Evolutionary conservation across 164 flowering plant species (phyloP).

Genomic region (Macadamia tetraphylla): DNA sequence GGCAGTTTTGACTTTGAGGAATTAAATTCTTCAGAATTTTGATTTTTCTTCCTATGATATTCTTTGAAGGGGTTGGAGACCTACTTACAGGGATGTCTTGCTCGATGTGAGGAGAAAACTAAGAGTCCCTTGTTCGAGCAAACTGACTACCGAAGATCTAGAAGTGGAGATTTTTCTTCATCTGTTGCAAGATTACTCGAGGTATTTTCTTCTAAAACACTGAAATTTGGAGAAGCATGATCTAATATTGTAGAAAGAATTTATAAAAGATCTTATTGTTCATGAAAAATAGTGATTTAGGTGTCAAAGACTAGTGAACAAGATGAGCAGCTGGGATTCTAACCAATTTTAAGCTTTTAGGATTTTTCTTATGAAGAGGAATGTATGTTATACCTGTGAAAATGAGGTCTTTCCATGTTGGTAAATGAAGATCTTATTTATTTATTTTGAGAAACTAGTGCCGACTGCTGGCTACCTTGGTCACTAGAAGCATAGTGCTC

Average conservation of each 20-base stretch:
- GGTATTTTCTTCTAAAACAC: slow-evolving; percentile 25
- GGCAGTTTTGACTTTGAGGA: not conserved
- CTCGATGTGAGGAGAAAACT: slow-evolving; percentile 69
- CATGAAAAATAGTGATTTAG: no score
- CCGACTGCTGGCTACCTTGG: no score
- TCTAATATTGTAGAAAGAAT: not conserved
- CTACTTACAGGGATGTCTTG: slow-evolving; percentile 76
- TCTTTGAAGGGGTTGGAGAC: slow-evolving; percentile 79
- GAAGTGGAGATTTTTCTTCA: slow-evolving; percentile 94
- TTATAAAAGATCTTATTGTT: no score
- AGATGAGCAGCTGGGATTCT: no score
- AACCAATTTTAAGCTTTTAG: no score
- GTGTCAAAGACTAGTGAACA: no score
- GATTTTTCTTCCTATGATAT: not conserved
- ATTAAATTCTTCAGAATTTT: not conserved
- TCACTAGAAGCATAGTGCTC: no score
- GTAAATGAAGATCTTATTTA: no score
- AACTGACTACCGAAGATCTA: slow-evolving; percentile 69
- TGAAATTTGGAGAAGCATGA: not conserved
- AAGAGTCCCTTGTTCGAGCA: slow-evolving; percentile 69
- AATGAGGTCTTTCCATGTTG: no score
- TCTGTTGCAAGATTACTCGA: slow-evolving; percentile 52
- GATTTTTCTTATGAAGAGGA: no score
- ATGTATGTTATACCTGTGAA: no score
- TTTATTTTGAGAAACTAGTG: no score